phyloP scores from a whole-genome alignment of 2,329 filamentous ascomycete species.

The Blastomyces silverae region DNA sequence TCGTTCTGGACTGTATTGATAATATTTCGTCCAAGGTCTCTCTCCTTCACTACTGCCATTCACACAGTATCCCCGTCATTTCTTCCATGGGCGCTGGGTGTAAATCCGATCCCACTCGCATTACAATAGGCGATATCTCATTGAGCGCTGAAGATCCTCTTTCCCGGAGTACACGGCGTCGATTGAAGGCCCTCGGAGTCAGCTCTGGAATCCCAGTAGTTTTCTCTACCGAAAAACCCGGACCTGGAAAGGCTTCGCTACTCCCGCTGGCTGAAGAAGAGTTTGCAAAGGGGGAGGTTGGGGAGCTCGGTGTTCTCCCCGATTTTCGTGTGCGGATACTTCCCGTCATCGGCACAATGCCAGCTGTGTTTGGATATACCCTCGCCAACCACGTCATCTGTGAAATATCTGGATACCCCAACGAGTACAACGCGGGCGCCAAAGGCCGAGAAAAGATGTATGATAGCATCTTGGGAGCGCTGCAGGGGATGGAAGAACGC shows the following conservation, averaged over 20 bases:
- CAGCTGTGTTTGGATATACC: conserved; percentile 86
- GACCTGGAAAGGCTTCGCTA: conserved; percentile 83
- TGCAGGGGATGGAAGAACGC: conserved; percentile 75
- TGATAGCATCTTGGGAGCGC: conserved; percentile 66
- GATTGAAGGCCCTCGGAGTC: conserved; percentile 69
- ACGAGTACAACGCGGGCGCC: conserved; percentile 66
- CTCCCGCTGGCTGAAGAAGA: conserved; percentile 83
- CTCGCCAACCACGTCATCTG: conserved; percentile 90
- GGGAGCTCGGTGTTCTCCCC: conserved; percentile 78
- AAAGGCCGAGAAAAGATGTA: conserved; percentile 90
- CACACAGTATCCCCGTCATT: conserved; percentile 71
- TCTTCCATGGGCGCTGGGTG: conserved; percentile 95
- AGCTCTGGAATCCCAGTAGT: conserved; percentile 82
- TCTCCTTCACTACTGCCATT: conserved; percentile 78
- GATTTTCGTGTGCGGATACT: conserved; percentile 94
- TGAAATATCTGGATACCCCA: conserved; percentile 70
- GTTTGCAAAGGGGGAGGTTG: conserved; percentile 75
- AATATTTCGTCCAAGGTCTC: conserved; percentile 97
- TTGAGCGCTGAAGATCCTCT: conserved; percentile 80
- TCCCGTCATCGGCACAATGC: conserved; percentile 94
- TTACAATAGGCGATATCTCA: conserved; percentile 88
- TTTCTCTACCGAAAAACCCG: conserved; percentile 84
- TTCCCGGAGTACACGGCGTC: conserved; percentile 73
- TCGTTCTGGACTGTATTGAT: conserved; percentile 94
- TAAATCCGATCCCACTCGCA: conserved; percentile 76